Conservation (phyloP, 2,329 filamentous ascomycete species). For the Hymenoscyphus albidus region DNA sequence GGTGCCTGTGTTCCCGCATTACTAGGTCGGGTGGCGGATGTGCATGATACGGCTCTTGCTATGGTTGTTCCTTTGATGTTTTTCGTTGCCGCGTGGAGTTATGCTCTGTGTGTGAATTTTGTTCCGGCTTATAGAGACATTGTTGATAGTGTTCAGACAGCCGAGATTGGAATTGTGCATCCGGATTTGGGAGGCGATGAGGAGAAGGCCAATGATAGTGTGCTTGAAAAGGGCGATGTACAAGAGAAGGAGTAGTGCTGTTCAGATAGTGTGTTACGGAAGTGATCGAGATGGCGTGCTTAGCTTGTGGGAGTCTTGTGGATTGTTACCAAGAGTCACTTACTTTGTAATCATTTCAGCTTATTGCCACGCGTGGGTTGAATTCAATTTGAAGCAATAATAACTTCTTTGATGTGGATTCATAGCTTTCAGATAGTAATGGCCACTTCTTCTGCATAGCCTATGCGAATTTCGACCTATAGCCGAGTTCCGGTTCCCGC, state of each 20-base stretch:
- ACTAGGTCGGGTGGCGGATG: slow-evolving; percentile 62
- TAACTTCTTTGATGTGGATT: no score
- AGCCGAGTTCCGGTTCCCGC: neutral
- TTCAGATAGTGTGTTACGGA: no score
- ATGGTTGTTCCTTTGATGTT: slow-evolving; percentile 47
- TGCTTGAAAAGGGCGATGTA: slow-evolving; percentile 16
- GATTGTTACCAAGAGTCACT: no score
- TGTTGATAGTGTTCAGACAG: slow-evolving; percentile 21
- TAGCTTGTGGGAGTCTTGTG: no score
- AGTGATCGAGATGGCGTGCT: no score
- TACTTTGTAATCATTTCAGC: no score
- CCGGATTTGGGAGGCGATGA: slow-evolving; percentile 3
- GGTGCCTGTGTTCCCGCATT: slow-evolving; percentile 72
- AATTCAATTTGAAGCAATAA: no score
- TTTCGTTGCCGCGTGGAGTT: slow-evolving; percentile 45
- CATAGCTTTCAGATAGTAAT: no score
- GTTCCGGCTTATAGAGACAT: slow-evolving; percentile 25
- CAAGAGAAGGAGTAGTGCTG: neutral
- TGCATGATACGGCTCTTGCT: slow-evolving; percentile 16
- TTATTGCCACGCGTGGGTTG: no score
- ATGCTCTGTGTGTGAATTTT: slow-evolving; percentile 41
- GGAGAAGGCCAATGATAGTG: slow-evolving; percentile 13
- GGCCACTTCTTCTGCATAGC: no score
- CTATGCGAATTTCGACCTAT: neutral
- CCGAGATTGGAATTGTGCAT: slow-evolving; percentile 17